These are phyloP conservation scores for Sporothrix phasma DNA, from an alignment of 2,329 filamentous ascomycete genomes.

Conservation along the genomic window DNA sequence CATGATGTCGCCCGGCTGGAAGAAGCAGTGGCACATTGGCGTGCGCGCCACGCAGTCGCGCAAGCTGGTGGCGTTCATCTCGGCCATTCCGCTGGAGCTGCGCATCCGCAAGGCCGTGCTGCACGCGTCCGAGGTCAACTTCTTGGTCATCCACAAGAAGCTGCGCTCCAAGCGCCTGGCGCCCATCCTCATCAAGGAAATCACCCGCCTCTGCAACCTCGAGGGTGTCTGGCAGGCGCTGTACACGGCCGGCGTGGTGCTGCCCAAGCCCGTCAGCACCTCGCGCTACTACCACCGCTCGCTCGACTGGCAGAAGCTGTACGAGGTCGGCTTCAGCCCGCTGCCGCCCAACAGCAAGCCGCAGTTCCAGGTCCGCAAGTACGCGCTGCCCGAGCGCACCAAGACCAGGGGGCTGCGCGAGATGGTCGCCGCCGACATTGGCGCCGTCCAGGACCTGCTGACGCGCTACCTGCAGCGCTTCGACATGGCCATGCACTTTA, in stretches of 20 bases:
- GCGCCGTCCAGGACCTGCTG: constrained; percentile 63
- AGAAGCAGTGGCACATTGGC: constrained; percentile 87
- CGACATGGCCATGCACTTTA: constrained; percentile 75
- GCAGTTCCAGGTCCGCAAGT: constrained; percentile 74
- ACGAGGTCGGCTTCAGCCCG: constrained; percentile 88
- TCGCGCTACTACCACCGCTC: constrained; percentile 93
- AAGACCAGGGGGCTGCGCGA: constrained; percentile 64
- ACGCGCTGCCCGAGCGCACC: constrained; percentile 67
- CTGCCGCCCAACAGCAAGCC: constrained; percentile 77
- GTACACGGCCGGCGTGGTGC: constrained; percentile 84
- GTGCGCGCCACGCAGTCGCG: constrained; percentile 74
- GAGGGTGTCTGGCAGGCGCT: constrained; percentile 87
- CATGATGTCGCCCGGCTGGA: constrained; percentile 89
- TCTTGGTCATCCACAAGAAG: constrained; percentile 97
- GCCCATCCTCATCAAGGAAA: constrained; percentile 93
- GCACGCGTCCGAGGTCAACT: constrained; percentile 88
- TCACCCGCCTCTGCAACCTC: constrained; percentile 84
- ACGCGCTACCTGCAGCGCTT: constrained; percentile 69
- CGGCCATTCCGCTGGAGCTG: constrained; percentile 77
- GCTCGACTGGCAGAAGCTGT: constrained; percentile 91
- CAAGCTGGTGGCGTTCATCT: constrained; percentile 92
- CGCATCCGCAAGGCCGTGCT: constrained; percentile 68
- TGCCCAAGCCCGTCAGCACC: constrained; percentile 85
- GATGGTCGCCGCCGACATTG: constrained; percentile 71
- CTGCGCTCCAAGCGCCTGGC: constrained; percentile 85